These are phyloP conservation scores for Ensete ventricosum DNA, from an alignment of 176 grass and related monocot genomes.

Conservation along the genomic window DNA sequence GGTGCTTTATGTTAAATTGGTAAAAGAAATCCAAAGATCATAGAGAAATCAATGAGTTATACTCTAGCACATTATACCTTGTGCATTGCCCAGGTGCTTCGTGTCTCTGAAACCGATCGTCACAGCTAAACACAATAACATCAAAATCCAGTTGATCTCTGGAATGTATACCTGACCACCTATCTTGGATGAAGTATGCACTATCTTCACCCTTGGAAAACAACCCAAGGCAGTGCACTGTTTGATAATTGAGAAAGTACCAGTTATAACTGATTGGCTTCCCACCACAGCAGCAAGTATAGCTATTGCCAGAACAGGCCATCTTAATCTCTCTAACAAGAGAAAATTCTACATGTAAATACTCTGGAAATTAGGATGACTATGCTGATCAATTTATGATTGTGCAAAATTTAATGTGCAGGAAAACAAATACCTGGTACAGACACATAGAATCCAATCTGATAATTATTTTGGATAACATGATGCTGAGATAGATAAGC, in stretches of 20 bases:
- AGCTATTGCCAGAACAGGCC: constrained; percentile 82
- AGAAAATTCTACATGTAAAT: constrained; percentile 21
- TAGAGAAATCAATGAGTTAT: neutral
- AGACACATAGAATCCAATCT: constrained; percentile 89
- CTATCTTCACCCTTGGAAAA: constrained; percentile 82
- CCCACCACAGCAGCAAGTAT: constrained; percentile 71
- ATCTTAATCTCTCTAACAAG: constrained; percentile 81
- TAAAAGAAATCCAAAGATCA: neutral
- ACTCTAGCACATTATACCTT: constrained; percentile 32
- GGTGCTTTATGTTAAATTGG: neutral
- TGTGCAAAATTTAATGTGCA: constrained; percentile 2
- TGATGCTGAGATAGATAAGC: constrained; percentile 89
- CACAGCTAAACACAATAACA: constrained; percentile 76
- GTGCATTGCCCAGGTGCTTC: constrained; percentile 65
- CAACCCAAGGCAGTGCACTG: constrained; percentile 69
- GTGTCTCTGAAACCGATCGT: constrained; percentile 84
- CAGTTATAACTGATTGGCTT: constrained; percentile 77
- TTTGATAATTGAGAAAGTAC: constrained; percentile 91
- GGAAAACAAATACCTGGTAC: constrained; percentile 62
- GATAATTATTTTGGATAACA: constrained; percentile 41
- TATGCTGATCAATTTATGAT: neutral
- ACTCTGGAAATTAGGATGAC: neutral
- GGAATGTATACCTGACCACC: constrained; percentile 95
- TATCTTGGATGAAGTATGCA: constrained; percentile 77
- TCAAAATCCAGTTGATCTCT: constrained; percentile 97